Evolutionary conservation across 306 rosid species (phyloP), one percentile per base, ranked within the genome.

Genomic region (Cucurbita argyrosperma): DNA sequence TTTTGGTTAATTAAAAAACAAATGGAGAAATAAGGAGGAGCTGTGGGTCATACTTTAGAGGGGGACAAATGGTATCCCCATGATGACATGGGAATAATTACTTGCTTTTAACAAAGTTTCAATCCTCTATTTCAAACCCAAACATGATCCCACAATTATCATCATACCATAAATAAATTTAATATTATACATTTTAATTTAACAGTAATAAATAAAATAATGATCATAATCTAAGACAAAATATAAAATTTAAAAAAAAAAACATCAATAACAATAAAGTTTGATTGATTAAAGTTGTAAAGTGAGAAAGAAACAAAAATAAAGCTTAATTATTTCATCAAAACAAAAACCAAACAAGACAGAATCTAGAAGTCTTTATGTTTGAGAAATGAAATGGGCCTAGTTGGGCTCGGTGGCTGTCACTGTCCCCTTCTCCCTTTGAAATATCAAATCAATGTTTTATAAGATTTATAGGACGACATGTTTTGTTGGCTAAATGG

Each of bases 41-140:
- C 7, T 42, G 84, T 78, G 89, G 97, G 90, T 64, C 95, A 88
- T 8, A 6, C 0, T 23, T 11, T 49, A 76, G 89, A 88, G 78
- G 94, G 85, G 62, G 62, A 72, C 95, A 89, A 80, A 85, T 77
- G 94, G 96, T 82, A 88, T 85, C 92, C 84, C 89, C 86, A 88
- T 88, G 82, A 87, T 88, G 76, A 80, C 83, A 75, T 81, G 81
- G 50, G 79, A 78, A 73, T 79, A 80, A 83, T 68, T 68, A 68
- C 73, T 47, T 68, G 56, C 73, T 68, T 68, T 68, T 68, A 47
- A 47, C 73, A 68, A 68, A 68, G 73, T 47, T 68, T 46, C 73
- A 45, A 68, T 68, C 73, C 40, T 68, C 38, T 46, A 21, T 56
- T 21, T 56, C 73, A 68, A 68, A 3, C 2, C 15, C 63, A 5